Conservation (phyloP, 1,139 yeast genomes). For the Saccharomyces hybrid region DNA sequence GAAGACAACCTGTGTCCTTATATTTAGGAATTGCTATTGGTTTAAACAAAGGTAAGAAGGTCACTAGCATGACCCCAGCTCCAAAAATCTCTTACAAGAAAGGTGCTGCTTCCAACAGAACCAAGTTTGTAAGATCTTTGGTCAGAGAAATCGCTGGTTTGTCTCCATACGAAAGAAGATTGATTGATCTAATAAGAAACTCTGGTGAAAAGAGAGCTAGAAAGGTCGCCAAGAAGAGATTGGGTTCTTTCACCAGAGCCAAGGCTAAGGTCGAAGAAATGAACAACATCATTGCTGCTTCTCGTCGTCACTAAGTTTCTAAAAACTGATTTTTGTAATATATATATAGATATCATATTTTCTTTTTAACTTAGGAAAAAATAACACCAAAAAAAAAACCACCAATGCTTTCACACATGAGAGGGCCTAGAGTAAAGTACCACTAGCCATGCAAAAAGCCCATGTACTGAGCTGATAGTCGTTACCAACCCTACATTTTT, state of each 20-base stretch:
- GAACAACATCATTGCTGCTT: conserved; percentile 93
- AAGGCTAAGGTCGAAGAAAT: conserved; percentile 99
- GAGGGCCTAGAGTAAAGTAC: not conserved
- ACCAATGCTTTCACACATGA: not conserved
- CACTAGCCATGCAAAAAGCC: not conserved
- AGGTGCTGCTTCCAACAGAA: conserved; percentile 95
- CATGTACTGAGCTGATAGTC: not conserved
- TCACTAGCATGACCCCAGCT: conserved; percentile 84
- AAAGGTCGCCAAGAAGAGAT: conserved; percentile 99
- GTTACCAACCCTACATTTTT: not conserved
- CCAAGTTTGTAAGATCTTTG: conserved; percentile 88
- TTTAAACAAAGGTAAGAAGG: conserved; percentile 98
- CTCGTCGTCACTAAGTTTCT: conserved; percentile 65
- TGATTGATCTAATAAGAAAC: conserved; percentile 98
- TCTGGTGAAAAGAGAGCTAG: conserved; percentile 99
- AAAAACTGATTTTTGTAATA: conserved; percentile 6
- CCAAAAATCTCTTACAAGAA: conserved; percentile 95
- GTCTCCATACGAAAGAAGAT: conserved; percentile 99
- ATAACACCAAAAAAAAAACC: not conserved
- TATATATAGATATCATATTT: not conserved
- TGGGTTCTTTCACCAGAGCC: conserved; percentile 99
- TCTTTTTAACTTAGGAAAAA: not conserved
- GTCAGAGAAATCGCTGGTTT: conserved; percentile 98
- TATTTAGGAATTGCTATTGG: conserved; percentile 90
- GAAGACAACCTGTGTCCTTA: not conserved